Base-by-base conservation (phyloP, 257 asterid species). In the Nicotiana noctiflora region DNA sequence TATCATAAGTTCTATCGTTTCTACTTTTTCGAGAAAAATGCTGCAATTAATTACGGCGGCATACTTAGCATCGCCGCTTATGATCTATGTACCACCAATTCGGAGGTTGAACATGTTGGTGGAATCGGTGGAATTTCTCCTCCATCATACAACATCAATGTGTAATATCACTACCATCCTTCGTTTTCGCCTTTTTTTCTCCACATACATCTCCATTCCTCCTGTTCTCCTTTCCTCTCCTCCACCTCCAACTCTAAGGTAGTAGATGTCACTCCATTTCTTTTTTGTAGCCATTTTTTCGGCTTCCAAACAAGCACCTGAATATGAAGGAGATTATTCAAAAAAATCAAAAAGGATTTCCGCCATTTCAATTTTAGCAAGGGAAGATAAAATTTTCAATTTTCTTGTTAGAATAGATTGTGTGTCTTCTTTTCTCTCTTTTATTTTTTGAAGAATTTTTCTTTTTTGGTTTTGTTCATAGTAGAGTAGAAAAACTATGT, bases 61-160 rank as follows among this genome's bases (percentile, higher is more conserved):
- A 13, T 82, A 84, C 65, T 46, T 86, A 72, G 86, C 82, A 29
- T 86, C 85, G 44, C 87, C 88, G 19, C 80, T 88, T 40, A 76
- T 82, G 6, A 82, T 88, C 34, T 66, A 67, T 74, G 56, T 88
- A 29, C 91, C 87, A 14, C 88, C 88, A 63, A 8, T 84, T 10
- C 88, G 88, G 27, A 82, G 83, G 17, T 84, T 88, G 53, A 82
- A 75, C 19, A 17, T 75, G 29, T 77, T 85, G 57, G 72, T 83
- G n/a, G 81, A 77, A 70, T 62, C 83, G 4, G 29, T 70, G 67
- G 87, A 82, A 44, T 70, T 70, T 70, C 21, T 44, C 19, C 21
- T 40, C 77, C 23, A 44, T 21, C 19, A 44, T 0, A 8, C 0
- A 18, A 21, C 6, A 1, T 70, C 59, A 21, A 19, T 44, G 15